Conservation (phyloP, 2,329 filamentous ascomycete genomes). For the Arthrobotrys sinensis region DNA sequence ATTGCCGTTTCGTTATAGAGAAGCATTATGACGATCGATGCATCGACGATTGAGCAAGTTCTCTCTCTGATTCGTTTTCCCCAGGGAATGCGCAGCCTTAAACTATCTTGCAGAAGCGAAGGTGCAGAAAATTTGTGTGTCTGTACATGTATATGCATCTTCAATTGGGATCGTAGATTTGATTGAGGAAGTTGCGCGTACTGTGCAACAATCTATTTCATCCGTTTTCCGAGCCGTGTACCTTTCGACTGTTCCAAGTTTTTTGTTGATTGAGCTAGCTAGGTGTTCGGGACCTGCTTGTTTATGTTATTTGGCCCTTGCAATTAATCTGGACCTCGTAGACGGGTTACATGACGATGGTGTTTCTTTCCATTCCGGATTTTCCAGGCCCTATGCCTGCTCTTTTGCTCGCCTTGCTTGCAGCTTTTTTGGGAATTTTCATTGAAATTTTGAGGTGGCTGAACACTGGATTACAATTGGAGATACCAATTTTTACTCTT, state of each 20-base stretch:
- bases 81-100: slow-evolving; percentile 44
- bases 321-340: background rate
- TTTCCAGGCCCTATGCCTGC: background rate
- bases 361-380: slow-evolving; percentile 1
- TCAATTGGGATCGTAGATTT: background rate
- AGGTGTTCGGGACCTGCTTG: background rate
- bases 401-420: background rate
- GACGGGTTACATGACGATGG: slow-evolving; percentile 6
- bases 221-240: slow-evolving; percentile 39
- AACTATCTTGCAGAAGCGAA: slow-evolving; percentile 54
- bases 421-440: background rate
- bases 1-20: slow-evolving; percentile 14
- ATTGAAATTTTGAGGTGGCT: background rate
- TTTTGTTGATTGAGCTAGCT: background rate
- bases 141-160: background rate
- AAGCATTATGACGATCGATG: slow-evolving; percentile 41
- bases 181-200: background rate
- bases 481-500: background rate
- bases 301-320: slow-evolving; percentile 7
- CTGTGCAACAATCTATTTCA: background rate
- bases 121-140: background rate
- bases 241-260: slow-evolving; percentile 4
- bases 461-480: too few relatives aligned
- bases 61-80: background rate
- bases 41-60: background rate